Evolutionary conservation across 148 eudicot species (phyloP).

Genomic region (Rhododendron vialii): DNA sequence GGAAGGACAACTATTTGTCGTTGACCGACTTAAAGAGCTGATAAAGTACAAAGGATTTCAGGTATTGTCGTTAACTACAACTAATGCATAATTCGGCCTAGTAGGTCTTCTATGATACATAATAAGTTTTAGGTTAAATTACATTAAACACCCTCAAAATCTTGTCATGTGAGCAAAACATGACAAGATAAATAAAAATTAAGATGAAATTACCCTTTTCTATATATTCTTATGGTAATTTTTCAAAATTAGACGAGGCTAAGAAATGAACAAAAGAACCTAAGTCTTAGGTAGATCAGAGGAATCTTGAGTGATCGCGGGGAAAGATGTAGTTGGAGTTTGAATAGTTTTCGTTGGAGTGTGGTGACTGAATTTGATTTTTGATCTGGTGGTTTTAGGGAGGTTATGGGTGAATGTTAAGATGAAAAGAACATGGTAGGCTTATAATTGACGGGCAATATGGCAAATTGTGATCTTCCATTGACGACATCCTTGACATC

Average conservation of each 20-base stretch:
- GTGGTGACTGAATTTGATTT: no score
- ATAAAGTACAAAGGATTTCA: slow-evolving; percentile 87
- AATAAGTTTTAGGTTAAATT: background rate
- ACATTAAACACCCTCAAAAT: background rate
- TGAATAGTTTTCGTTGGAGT: no score
- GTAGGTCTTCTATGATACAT: background rate
- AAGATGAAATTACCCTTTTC: background rate
- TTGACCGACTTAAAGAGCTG: slow-evolving; percentile 78
- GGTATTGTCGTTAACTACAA: slow-evolving; percentile 21
- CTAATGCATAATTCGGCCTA: background rate
- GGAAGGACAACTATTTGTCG: slow-evolving; percentile 68
- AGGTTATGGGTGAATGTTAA: no score
- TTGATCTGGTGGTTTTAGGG: no score
- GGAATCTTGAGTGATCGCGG: background rate
- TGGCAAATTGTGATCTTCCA: no score
- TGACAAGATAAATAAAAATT: background rate
- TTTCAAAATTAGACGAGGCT: no score
- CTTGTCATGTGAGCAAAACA: no score
- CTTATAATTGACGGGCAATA: no score
- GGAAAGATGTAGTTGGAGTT: background rate
- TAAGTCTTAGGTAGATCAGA: no score
- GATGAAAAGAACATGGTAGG: no score
- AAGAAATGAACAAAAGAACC: no score
- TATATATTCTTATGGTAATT: background rate
- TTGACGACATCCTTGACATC: no score